Conservation (phyloP, 164 flowering plant species). For the Aristolochia contorta region DNA sequence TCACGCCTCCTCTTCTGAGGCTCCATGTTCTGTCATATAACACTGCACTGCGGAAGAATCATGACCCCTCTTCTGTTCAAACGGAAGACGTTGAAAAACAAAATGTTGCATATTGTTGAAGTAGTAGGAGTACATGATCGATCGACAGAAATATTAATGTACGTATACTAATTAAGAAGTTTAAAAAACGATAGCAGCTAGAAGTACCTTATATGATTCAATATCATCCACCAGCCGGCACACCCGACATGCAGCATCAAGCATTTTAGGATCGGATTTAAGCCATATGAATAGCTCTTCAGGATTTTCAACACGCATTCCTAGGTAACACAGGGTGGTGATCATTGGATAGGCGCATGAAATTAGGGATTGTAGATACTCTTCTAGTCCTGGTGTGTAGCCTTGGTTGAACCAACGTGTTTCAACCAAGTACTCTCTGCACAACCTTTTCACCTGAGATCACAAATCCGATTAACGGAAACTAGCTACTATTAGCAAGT, state of each 20-base stretch:
- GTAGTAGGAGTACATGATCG: neutral
- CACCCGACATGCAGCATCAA: conserved; percentile 2
- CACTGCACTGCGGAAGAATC: conserved; percentile 19
- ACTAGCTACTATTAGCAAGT: too few species aligned
- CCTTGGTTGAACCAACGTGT: conserved; percentile 22
- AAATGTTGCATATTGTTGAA: too few species aligned
- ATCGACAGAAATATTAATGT: neutral
- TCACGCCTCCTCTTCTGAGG: conserved; percentile 18
- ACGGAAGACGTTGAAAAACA: conserved; percentile 10
- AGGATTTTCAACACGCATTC: conserved; percentile 21
- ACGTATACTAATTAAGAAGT: too few species aligned
- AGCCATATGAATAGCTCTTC: conserved; percentile 26
- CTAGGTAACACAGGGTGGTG: conserved; percentile 9
- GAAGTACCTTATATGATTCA: conserved; percentile 9
- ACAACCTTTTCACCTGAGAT: conserved; percentile 18
- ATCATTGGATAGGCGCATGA: conserved; percentile 7
- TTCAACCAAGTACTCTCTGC: conserved; percentile 19
- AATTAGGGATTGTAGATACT: conserved; percentile 19
- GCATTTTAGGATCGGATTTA: conserved; percentile 1
- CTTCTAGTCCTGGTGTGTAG: conserved; percentile 12
- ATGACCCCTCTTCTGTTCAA: conserved; percentile 32
- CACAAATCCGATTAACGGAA: neutral
- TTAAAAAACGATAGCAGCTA: too few species aligned
- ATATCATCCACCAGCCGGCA: conserved; percentile 17
- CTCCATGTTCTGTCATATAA: conserved; percentile 11